Evolutionary conservation across 176 grass and related monocot species (phyloP), one percentile per base, ranked within the genome.

Genomic region (Calamus simplicifolius): DNA sequence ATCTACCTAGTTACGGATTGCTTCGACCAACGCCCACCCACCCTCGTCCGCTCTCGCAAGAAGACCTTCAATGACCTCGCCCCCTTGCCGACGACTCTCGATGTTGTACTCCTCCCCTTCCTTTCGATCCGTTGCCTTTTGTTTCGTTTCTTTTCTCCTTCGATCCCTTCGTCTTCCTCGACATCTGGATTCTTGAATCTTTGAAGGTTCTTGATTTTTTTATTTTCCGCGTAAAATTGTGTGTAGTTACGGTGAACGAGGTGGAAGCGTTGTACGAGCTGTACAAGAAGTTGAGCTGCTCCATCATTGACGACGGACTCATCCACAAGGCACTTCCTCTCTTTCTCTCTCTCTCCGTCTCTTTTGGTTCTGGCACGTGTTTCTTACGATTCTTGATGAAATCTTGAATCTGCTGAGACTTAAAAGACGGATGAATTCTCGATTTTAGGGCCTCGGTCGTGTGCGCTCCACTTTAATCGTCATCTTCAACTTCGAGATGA

Each of bases 261-360:
- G 73, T 77, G 27, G 80, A 73, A 63, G 80, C 80, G 51, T 63
- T 77, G 51, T 77, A 82, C 80, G 80, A 77, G 63, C 58, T 82
- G 50, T 82, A 82, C 38, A 77, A 73, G 51, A 69, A 77, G 52
- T 59, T 83, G 58, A 83, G 80, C 74, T 48, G 64, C 64, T 83
- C 80, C 58, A 77, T 83, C 51, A 5, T 77, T 54, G 54, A 83
- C 14, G 80, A 83, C 53, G 80, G 69, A 2, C 81, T 79, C 17
- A 74, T 84, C 55, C 81, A 79, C 55, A 79, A 84, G 70, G 75
- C 65, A 50, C 12, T 29, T 13, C 4, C 5, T 13, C 13, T 3
- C 5, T 54, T 2, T 54, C 1, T 23, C 12, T n/a, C 16, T 4
- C 3, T 13, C 8, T 43, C 35, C 35, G 35, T 43, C 35, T 43